Conservation (phyloP, 495 filamentous ascomycete species). For the Xylaria venustula region DNA sequence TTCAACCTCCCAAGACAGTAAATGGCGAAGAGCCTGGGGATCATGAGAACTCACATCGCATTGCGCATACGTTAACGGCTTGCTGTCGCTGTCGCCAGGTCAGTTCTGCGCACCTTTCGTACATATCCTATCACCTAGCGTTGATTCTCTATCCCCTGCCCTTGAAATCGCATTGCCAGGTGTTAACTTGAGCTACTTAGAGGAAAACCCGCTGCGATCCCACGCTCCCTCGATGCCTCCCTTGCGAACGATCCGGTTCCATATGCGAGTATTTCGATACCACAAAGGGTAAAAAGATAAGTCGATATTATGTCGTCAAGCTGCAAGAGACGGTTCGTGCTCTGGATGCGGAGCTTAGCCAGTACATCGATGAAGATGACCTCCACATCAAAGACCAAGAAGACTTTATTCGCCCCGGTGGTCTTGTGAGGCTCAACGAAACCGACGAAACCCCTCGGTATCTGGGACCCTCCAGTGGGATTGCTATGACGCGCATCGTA, state of each 20-base stretch:
- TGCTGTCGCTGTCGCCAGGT: constrained; percentile 85
- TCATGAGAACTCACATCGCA: constrained; percentile 50
- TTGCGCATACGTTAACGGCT: constrained; percentile 83
- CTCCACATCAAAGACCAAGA: constrained; percentile 63
- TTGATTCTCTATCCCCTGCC: neutral
- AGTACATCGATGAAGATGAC: constrained; percentile 63
- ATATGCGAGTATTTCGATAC: constrained; percentile 93
- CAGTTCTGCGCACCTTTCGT: constrained; percentile 31
- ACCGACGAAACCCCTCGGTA: constrained; percentile 81
- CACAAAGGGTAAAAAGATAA: constrained; percentile 70
- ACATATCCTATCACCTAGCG: neutral
- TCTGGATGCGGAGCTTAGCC: constrained; percentile 70
- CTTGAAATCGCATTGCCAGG: neutral
- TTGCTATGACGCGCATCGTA: constrained; percentile 87
- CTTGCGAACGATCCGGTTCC: constrained; percentile 86
- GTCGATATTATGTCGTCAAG: constrained; percentile 81
- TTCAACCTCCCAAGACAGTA: constrained; percentile 27
- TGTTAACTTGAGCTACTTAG: constrained; percentile 40
- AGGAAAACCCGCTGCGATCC: constrained; percentile 94
- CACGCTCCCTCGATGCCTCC: constrained; percentile 82
- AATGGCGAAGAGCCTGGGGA: constrained; percentile 36
- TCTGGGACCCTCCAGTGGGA: constrained; percentile 87
- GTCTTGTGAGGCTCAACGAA: constrained; percentile 75
- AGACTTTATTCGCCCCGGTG: constrained; percentile 77
- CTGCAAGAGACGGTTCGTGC: constrained; percentile 77